Conservation (phyloP, 1,139 yeast genomes). For the Candida sp. region DNA sequence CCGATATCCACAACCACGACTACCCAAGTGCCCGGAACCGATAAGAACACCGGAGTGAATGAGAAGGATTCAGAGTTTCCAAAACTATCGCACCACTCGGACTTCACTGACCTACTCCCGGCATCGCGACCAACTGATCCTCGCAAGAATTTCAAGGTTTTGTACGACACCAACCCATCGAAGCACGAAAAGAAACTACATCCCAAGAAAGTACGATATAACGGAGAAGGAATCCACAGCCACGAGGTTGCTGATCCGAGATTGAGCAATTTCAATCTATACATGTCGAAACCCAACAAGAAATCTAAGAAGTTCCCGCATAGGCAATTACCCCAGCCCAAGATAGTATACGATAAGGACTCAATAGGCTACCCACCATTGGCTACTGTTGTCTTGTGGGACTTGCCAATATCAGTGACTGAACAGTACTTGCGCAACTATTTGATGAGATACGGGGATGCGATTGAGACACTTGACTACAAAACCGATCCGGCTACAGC, state of each 20-base stretch:
- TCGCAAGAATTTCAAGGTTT: slow-evolving; percentile 42
- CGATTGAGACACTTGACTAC: slow-evolving; percentile 55
- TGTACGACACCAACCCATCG: slow-evolving; percentile 63
- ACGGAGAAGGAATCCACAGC: slow-evolving; percentile 29
- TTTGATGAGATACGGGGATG: slow-evolving; percentile 63
- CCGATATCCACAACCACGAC: not conserved
- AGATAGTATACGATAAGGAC: slow-evolving; percentile 63
- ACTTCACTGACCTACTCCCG: slow-evolving; percentile 19
- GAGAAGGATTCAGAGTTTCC: slow-evolving; percentile 33
- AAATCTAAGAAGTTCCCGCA: slow-evolving; percentile 47
- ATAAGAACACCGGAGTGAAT: slow-evolving; percentile 36
- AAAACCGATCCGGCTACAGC: slow-evolving; percentile 78
- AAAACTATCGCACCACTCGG: slow-evolving; percentile 35
- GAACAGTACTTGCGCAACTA: slow-evolving; percentile 54
- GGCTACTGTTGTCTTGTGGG: slow-evolving; percentile 72
- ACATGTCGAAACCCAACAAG: slow-evolving; percentile 47
- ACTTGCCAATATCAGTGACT: slow-evolving; percentile 53
- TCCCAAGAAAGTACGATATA: slow-evolving; percentile 39
- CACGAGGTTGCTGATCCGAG: slow-evolving; percentile 39
- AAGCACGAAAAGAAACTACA: slow-evolving; percentile 38
- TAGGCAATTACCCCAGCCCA: slow-evolving; percentile 55
- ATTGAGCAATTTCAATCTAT: slow-evolving; percentile 27
- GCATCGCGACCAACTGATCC: slow-evolving; percentile 20
- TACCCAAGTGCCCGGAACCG: slow-evolving; percentile 26
- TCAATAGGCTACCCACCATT: slow-evolving; percentile 82